A percentile compares a stretch with the other conserved stretches of the same genome.
phyloP scores from a whole-genome alignment of 352 stramenopile genomes.

The Phytophthora sp. region DNA sequence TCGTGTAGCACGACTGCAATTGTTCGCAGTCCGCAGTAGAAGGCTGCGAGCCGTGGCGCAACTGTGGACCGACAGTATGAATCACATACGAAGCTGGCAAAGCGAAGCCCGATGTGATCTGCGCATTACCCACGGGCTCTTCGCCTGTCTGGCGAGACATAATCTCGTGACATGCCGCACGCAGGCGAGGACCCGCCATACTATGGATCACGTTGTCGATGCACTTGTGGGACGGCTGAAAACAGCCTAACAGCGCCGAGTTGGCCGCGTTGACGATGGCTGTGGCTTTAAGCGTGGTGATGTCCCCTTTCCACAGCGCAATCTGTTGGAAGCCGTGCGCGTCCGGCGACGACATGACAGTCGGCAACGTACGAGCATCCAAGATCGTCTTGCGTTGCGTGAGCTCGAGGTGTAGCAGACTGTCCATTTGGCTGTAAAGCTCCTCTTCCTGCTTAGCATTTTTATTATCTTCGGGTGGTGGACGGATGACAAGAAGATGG shows the following conservation, averaged over 20 bases:
- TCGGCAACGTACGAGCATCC: constrained; percentile 23
- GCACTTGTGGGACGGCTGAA: constrained; percentile 69
- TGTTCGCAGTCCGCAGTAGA: constrained; percentile 36
- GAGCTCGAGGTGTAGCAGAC: constrained; percentile 34
- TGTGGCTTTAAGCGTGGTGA: constrained; percentile 61
- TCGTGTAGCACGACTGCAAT: constrained; percentile 58
- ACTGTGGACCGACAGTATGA: constrained; percentile 67
- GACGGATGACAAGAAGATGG: constrained; percentile 54
- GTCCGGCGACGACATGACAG: constrained; percentile 15
- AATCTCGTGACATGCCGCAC: constrained; percentile 56
- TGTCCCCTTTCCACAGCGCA: constrained; percentile 70
- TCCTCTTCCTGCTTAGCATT: constrained; percentile 37
- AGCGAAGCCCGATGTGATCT: constrained; percentile 64
- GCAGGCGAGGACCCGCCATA: constrained; percentile 59
- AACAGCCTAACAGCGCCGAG: constrained; percentile 67
- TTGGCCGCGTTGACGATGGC: constrained; percentile 80
- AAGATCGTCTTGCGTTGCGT: constrained; percentile 27
- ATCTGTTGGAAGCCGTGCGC: constrained; percentile 40
- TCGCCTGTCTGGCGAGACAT: constrained; percentile 47
- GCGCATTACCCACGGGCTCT: constrained; percentile 49
- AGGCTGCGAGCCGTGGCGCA: constrained; percentile 37
- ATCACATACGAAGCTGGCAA: constrained; percentile 60
- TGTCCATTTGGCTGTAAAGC: constrained; percentile 46
- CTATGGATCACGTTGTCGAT: constrained; percentile 83
- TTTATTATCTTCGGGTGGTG: constrained; percentile 36